Base-by-base conservation (phyloP, 495 filamentous ascomycete genomes). In the Lophiotrema nucula region DNA sequence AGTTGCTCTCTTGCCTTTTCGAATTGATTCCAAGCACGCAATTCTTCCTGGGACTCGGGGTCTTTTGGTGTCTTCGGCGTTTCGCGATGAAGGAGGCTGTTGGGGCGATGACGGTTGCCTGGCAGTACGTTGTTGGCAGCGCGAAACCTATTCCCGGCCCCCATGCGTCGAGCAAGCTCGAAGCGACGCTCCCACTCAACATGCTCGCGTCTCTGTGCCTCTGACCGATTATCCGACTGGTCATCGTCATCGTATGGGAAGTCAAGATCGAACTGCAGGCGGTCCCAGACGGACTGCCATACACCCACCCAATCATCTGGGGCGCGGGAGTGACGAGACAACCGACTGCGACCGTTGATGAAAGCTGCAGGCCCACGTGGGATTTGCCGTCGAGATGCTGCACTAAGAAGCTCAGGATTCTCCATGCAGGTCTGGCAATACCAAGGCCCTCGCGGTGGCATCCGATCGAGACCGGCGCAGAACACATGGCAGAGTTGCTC, bases 21-120 rank as follows among this genome's bases (percentile, higher is more conserved):
- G 52, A 96, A 84, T 19, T 85, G 89, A 49, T 91, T 89, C 92
- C 92, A 97, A 11, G 92, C 92, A 25, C 82, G 79, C 58, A 85
- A 79, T 67, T 95, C 91, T 53, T 95, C 90, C 11, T 84, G 74
- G 0, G 87, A 85, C 71, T 92, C 87, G 11, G 80, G 80, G 28
- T 82, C 79, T 1, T 79, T 82, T 15, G 73, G 74, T 11, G 80
- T 75, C 45, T 70, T 71, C 22, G 69, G 33, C 62, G 70, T 19
- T n/a, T 54, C 51, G 33, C 53, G 63, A 53, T 64, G 53, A 24
- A 53, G 56, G 21, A 28, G 4, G 18, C 35, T 57, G 18, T 21
- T 43, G 11, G 39, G 41, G 22, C 58, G 44, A 22, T 25, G 27
- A n/a, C 39, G 41, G 47, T 42, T 58, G 4, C 11, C 2, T 4